These are phyloP conservation scores for Gastrolobium bilobum DNA, from an alignment of 306 rosid species.

Conservation along the genomic window DNA sequence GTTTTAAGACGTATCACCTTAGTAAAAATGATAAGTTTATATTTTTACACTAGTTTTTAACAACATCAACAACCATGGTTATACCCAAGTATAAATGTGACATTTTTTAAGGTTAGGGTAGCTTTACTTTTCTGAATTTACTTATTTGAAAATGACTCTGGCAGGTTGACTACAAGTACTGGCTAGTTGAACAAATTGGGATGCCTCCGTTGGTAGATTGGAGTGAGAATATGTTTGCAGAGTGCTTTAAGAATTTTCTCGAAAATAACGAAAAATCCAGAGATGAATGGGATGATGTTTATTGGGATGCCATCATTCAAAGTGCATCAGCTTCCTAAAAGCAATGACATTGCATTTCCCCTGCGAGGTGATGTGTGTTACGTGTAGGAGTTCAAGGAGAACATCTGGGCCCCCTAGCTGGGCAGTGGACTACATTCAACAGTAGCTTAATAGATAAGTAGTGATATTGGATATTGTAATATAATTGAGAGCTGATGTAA, in stretches of 20 bases:
- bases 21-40: no score
- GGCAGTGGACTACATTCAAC: no score
- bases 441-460: no score
- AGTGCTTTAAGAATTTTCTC: background rate
- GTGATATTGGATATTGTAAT: no score
- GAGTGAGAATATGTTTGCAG: constrained; percentile 39
- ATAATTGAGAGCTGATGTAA: no score
- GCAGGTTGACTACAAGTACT: constrained; percentile 48
- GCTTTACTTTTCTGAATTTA: background rate
- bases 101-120: background rate
- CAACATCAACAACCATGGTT: no score
- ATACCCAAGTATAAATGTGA: background rate
- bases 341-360: background rate
- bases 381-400: no score
- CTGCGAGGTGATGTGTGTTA: no score
- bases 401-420: no score
- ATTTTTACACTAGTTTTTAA: no score
- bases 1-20: no score
- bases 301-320: constrained; percentile 48
- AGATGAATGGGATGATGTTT: constrained; percentile 58
- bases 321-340: background rate
- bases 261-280: constrained; percentile 27
- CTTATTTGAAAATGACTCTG: background rate
- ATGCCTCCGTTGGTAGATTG: constrained; percentile 47
- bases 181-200: constrained; percentile 46